Base-by-base conservation (phyloP, 441 rosid genomes). In the Adansonia grandidieri region DNA sequence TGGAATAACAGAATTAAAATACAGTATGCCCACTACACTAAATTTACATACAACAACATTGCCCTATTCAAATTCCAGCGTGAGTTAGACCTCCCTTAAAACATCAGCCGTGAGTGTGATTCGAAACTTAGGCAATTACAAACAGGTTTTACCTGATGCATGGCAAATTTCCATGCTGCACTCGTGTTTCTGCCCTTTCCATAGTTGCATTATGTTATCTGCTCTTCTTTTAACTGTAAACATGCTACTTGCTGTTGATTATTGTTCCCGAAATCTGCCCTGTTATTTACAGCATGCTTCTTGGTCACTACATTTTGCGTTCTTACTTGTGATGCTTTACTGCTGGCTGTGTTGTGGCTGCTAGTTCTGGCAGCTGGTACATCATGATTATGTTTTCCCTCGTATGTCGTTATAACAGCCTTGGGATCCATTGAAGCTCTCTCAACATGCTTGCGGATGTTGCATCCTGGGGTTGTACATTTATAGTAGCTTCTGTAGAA, bases 371-470 rank as follows among this genome's bases (percentile, higher is more conserved):
- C 91, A 19, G 89, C 89, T 0, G 96, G 99, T 53, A 90, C 82
- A 51, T 91, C 89, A 73, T 95, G 98, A 84, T 90, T 92, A 80
- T 93, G 98, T 81, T 92, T 93, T 44, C 98, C 98, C 78, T 90
- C 94, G 0, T 95, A 95, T 2, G 98, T 90, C 54, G 98, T 95
- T 85, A 90, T 86, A 62, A 95, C 92, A 42, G 95, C 93, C 80
- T 85, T 85, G 56, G 93, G 86, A 79, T 95, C 94, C 2, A 91
- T 51, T 15, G 94, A 89, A 81, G 95, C 97, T 84, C 96, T 87
- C 83, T 93, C 98, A n/a, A 93, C 91, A 19, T 89, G 97, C 88
- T 95, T 95, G n/a, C 93, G 89, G 62, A 91, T 98, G 69, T 89
- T 90, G 94, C 99, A 93, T 71, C 93, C 96, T 0, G 75, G 84